A percentile compares a stretch with the other conserved stretches of the same genome.
phyloP scores from a whole-genome alignment of 495 filamentous ascomycete species.

The Penicillium flavigenum region DNA sequence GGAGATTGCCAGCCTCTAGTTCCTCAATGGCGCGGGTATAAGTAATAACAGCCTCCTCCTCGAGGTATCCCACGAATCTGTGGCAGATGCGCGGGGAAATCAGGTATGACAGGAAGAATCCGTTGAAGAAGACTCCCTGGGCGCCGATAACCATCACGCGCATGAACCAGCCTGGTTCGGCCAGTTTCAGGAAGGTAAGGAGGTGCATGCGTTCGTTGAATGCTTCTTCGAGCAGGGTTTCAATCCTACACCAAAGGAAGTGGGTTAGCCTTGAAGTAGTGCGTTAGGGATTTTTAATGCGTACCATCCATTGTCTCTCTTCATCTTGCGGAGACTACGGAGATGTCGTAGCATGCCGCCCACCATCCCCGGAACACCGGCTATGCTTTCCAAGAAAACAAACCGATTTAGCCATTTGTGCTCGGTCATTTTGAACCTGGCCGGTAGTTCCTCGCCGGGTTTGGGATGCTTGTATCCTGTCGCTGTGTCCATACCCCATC shows the following conservation, averaged over 20 bases:
- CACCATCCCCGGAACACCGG: conserved; percentile 96
- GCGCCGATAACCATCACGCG: conserved; percentile 79
- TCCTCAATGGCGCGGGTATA: conserved; percentile 87
- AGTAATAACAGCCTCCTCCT: conserved; percentile 95
- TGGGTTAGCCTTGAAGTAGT: conserved; percentile 2
- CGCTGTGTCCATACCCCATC: conserved; percentile 64
- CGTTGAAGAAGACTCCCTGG: conserved; percentile 90
- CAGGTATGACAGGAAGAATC: conserved; percentile 86
- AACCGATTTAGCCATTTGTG: conserved; percentile 79
- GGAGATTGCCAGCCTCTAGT: conserved; percentile 77
- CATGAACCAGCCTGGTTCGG: conserved; percentile 88
- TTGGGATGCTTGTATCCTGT: conserved; percentile 71
- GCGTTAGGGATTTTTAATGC: background rate
- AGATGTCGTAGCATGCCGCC: conserved; percentile 91
- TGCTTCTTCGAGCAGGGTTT: conserved; percentile 88
- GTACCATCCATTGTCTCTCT: conserved; percentile 91
- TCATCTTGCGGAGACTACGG: conserved; percentile 75
- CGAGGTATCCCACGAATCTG: conserved; percentile 94
- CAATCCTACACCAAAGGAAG: conserved; percentile 57
- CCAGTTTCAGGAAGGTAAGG: conserved; percentile 90
- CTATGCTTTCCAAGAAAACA: conserved; percentile 91
- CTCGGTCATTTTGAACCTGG: conserved; percentile 64
- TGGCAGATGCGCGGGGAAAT: conserved; percentile 87
- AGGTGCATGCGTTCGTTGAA: conserved; percentile 98
- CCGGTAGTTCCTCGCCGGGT: conserved; percentile 41